Percentiles rank a stretch among this genome's conserved stretches.
Evolutionary conservation across 306 rosid species (phyloP).

Genomic region (Datisca glomerata): DNA sequence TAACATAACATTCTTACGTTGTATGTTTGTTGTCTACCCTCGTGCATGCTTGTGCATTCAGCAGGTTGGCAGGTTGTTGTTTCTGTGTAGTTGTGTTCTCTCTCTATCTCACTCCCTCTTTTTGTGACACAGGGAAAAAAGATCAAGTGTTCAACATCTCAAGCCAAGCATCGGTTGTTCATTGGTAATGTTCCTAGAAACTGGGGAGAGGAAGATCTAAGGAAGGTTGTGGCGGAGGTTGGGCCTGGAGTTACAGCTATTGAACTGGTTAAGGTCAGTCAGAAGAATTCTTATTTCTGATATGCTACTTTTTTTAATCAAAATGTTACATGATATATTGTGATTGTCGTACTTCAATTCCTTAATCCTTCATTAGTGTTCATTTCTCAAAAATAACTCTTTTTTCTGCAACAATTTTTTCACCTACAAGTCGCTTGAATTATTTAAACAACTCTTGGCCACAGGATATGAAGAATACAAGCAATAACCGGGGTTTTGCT

Average conservation of each 20-base stretch:
- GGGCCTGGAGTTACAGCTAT: constrained; percentile 86
- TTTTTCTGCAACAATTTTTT: too few species aligned
- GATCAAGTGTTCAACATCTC: constrained; percentile 82
- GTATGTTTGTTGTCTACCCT: constrained; percentile 1
- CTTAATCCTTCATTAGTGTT: too few species aligned
- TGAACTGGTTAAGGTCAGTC: constrained; percentile 80
- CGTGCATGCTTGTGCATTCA: constrained; percentile 6
- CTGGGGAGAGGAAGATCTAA: constrained; percentile 82
- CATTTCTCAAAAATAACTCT: neutral
- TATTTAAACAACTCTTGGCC: constrained; percentile 19
- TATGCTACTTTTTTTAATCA: too few species aligned
- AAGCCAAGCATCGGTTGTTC: constrained; percentile 93
- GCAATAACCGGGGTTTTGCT: constrained; percentile 90
- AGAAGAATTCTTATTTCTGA: constrained; percentile 5
- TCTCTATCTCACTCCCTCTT: constrained; percentile 1
- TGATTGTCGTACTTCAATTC: too few species aligned
- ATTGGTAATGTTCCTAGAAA: constrained; percentile 90
- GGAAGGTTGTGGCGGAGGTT: constrained; percentile 52
- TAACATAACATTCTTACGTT: constrained; percentile 12
- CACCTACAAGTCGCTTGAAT: constrained; percentile 8
- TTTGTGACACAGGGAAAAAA: constrained; percentile 49
- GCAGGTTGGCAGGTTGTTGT: neutral
- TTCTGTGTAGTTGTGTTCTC: neutral
- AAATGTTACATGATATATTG: too few species aligned
- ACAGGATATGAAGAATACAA: constrained; percentile 74